A percentile compares a stretch with the other conserved stretches of the same genome.
Evolutionary conservation across 2,329 filamentous ascomycete species (phyloP).

Genomic region (Stagonosporopsis rhizophila): DNA sequence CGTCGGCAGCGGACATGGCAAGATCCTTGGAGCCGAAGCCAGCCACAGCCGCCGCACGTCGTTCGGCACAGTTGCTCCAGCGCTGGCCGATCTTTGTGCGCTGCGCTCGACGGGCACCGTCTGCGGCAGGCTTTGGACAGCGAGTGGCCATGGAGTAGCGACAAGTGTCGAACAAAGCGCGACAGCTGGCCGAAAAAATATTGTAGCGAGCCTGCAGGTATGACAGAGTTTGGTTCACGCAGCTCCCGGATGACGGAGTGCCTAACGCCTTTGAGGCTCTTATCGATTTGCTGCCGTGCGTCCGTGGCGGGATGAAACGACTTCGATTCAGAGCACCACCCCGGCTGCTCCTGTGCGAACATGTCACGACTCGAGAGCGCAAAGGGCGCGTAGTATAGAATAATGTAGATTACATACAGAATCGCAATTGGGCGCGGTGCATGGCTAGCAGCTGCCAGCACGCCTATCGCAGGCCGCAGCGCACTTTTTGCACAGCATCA

Average conservation of each 20-base stretch:
- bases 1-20: conserved; percentile 13
- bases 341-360: conserved; percentile 10
- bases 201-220: conserved; percentile 10
- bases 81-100: conserved; percentile 1
- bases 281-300: conserved; percentile 30
- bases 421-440: conserved; percentile 27
- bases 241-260: conserved; percentile 14
- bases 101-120: neutral
- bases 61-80: conserved; percentile 19
- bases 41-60: conserved; percentile 19
- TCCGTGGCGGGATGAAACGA: conserved; percentile 22
- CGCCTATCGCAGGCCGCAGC: conserved; percentile 14
- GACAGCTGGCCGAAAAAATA: neutral
- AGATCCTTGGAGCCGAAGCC: conserved; percentile 13
- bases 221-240: conserved; percentile 11
- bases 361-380: conserved; percentile 28
- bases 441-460: conserved; percentile 19
- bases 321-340: conserved; percentile 15
- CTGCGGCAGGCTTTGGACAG: neutral
- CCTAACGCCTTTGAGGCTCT: conserved; percentile 26
- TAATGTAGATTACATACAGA: conserved; percentile 25
- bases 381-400: conserved; percentile 22
- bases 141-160: neutral
- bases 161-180: conserved; percentile 1
- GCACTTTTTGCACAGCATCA: conserved; percentile 23